Conservation (phyloP, 495 filamentous ascomycete genomes). For the Neurospora sp. region DNA sequence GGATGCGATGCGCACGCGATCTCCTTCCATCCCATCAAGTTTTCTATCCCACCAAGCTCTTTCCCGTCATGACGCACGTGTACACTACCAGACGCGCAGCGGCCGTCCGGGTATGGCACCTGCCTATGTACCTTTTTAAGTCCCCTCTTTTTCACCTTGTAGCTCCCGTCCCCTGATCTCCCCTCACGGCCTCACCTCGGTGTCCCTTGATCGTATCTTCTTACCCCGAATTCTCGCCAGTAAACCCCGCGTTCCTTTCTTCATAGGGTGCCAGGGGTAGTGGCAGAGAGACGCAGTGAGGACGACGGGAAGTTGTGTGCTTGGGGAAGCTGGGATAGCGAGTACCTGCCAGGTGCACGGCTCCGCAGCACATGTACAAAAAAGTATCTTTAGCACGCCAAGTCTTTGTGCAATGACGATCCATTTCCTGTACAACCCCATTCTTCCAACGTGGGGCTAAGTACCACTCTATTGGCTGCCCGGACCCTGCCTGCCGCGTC, state of each 20-base stretch:
- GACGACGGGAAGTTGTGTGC: background rate
- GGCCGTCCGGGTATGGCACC: background rate
- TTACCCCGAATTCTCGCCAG: background rate
- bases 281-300: background rate
- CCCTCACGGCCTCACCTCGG: background rate
- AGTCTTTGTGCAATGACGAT: background rate
- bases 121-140: background rate
- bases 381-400: background rate
- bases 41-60: background rate
- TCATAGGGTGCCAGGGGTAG: background rate
- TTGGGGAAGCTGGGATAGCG: background rate
- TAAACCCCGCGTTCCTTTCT: background rate
- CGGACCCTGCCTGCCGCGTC: background rate
- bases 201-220: background rate
- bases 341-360: background rate
- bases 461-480: background rate
- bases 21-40: background rate
- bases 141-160: background rate
- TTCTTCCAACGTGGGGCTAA: background rate
- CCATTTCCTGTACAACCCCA: background rate
- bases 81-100: background rate
- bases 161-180: background rate
- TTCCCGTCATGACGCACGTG: background rate
- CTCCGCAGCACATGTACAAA: background rate
- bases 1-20: background rate